Evolutionary conservation across 371 early-diverging fungal species (phyloP).

Genomic region (Entomophthora muscae): DNA sequence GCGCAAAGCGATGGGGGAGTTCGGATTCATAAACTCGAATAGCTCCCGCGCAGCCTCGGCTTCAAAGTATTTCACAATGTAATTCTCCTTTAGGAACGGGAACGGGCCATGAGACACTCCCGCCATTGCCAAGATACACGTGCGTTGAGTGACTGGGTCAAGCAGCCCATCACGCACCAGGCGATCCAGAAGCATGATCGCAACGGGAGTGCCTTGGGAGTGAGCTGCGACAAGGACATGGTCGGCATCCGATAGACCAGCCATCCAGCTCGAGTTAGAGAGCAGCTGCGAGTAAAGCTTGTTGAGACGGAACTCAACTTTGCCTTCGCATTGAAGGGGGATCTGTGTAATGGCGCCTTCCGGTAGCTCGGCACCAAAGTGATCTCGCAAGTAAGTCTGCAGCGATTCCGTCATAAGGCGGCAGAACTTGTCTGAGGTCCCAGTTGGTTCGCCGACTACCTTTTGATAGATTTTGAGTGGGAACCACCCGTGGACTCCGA

Average conservation of each 20-base stretch:
- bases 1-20: slow-evolving; percentile 31
- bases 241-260: slow-evolving; percentile 42
- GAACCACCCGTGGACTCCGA: slow-evolving; percentile 85
- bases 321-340: slow-evolving; percentile 80
- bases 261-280: slow-evolving; percentile 20
- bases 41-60: slow-evolving; percentile 80
- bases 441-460: slow-evolving; percentile 81
- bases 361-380: slow-evolving; percentile 29
- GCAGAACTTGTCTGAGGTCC: slow-evolving; percentile 74
- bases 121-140: slow-evolving; percentile 76
- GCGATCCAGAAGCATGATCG: slow-evolving; percentile 45
- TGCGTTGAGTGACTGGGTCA: slow-evolving; percentile 35
- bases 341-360: slow-evolving; percentile 43
- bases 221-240: slow-evolving; percentile 72
- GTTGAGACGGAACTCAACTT: slow-evolving; percentile 62
- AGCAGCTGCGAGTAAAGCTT: slow-evolving; percentile 41
- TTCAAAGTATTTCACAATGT: slow-evolving; percentile 73
- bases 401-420: slow-evolving; percentile 58
- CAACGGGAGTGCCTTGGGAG: slow-evolving; percentile 82
- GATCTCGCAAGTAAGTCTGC: slow-evolving; percentile 26
- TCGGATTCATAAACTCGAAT: slow-evolving; percentile 75
- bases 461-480: slow-evolving; percentile 42
- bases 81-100: slow-evolving; percentile 52
- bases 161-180: slow-evolving; percentile 45
- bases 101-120: slow-evolving; percentile 83